These are phyloP conservation scores for Cercospora sp. DNA, from an alignment of 2,329 filamentous ascomycete species.

Conservation along the genomic window DNA sequence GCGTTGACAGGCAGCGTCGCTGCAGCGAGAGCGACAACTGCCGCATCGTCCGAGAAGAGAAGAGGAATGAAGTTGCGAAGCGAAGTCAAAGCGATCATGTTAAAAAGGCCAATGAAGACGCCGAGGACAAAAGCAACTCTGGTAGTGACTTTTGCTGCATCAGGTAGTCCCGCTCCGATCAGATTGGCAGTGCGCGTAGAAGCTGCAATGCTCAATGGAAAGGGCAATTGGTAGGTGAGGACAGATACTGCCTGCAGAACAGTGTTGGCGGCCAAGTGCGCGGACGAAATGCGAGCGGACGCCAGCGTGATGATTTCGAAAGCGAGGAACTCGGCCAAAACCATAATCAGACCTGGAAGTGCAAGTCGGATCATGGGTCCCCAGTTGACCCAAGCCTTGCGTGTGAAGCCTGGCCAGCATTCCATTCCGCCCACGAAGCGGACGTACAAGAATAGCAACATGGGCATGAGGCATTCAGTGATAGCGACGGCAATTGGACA, in stretches of 20 bases:
- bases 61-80: constrained; percentile 73
- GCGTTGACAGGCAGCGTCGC: constrained; percentile 76
- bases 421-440: constrained; percentile 68
- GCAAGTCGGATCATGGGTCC: constrained; percentile 82
- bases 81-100: constrained; percentile 67
- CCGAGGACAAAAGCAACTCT: constrained; percentile 71
- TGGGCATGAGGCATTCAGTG: constrained; percentile 72
- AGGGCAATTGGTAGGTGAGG: constrained; percentile 87
- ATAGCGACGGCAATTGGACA: constrained; percentile 76
- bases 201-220: constrained; percentile 83
- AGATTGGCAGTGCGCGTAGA: constrained; percentile 89
- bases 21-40: constrained; percentile 67
- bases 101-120: constrained; percentile 73
- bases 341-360: constrained; percentile 87
- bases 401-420: constrained; percentile 81
- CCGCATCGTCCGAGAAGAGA: constrained; percentile 69
- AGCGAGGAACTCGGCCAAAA: constrained; percentile 81
- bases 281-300: constrained; percentile 75
- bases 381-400: constrained; percentile 72
- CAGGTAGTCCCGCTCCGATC: constrained; percentile 80
- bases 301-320: constrained; percentile 90
- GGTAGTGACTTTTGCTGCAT: constrained; percentile 77
- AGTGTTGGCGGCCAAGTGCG: constrained; percentile 82
- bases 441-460: constrained; percentile 74
- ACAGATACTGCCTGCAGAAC: constrained; percentile 76